Base-by-base conservation (phyloP, 495 filamentous ascomycete genomes). In the Aspergillus saccharolyticus region DNA sequence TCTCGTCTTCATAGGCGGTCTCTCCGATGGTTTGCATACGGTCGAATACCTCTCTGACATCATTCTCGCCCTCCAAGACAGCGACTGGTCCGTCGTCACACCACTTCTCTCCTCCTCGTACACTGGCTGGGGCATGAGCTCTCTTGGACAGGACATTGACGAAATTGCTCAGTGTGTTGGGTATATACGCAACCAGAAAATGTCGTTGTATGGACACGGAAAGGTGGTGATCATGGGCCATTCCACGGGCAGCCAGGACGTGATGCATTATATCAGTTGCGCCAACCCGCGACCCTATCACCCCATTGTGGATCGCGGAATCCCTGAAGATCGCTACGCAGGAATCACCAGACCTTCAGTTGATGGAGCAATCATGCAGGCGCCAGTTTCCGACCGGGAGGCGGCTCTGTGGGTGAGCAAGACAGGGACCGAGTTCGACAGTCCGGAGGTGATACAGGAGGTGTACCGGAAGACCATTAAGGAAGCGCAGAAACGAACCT, bases 281-380 rank as follows among this genome's bases (percentile, higher is more conserved):
- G 8, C 45, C 20, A 56, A 56, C n/a, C 54, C 54, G 2, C 54
- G 25, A 12, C 44, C 33, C 42, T 28, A 17, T 12, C 52, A 53
- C 6, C 21, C 52, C 3, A 19, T 14, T 16, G 42, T 44, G 19
- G 52, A 54, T 17, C 42, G 33, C 7, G 33, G 14, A 5, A 39
- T 15, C 2, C 33, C 19, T 15, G 39, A 3, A 14, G 53, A 28
- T 14, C 20, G 14, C 2, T 39, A 39, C 14, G 30, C 25, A 21
- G 28, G 46, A 17, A 44, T 58, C 9, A 42, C 48, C 10, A 66
- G 68, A 17, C 70, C 71, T n/a, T 57, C 60, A 0, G 78, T 95
- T 16, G 83, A 92, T 55, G 90, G 88, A 15, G 84, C 81, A 21
- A 85, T 96, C 25, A 72, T 95, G 54, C 90, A 95, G 62, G 90